Percentiles rank a stretch among this genome's conserved stretches.
Conservation (phyloP, 169 alveolate genomes). For the Plasmodium fragile region DNA sequence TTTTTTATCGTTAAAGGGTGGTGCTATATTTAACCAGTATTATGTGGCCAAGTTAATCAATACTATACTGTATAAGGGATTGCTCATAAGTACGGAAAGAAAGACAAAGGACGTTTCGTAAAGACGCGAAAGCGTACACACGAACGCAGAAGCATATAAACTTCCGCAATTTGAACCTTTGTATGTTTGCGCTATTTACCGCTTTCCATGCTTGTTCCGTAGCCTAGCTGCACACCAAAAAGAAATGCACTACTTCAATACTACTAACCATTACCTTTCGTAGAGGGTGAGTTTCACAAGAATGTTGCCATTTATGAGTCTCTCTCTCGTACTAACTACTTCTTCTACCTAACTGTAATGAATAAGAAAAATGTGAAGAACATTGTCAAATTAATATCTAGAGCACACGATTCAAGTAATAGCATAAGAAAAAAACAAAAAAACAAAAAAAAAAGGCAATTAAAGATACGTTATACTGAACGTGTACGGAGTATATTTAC, state of each 20-base stretch:
- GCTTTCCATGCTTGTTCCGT: not conserved
- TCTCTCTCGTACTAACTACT: constrained; percentile 58
- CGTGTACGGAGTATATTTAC: not conserved
- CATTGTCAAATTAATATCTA: constrained; percentile 29
- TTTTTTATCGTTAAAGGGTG: constrained; percentile 66
- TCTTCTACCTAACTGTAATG: constrained; percentile 41
- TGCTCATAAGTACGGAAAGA: constrained; percentile 23
- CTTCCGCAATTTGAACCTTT: not conserved
- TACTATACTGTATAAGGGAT: constrained; percentile 46
- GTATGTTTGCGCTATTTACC: not conserved
- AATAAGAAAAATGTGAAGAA: constrained; percentile 44
- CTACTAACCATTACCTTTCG: constrained; percentile 10
- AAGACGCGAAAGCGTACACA: not conserved
- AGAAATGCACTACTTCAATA: not conserved
- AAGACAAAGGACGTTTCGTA: not conserved
- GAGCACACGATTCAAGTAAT: constrained; percentile 34
- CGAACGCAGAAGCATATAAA: not conserved
- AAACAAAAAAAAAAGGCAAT: not conserved
- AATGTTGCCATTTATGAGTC: constrained; percentile 69
- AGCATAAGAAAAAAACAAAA: not conserved
- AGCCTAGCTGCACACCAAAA: not conserved
- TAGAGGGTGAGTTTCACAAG: constrained; percentile 55
- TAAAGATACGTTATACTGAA: not conserved
- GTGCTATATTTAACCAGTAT: constrained; percentile 69
- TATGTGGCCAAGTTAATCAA: constrained; percentile 57